Percentiles rank a stretch among this genome's conserved stretches.
Conservation (phyloP, 306 rosid species). For the cucumber (Cucumis sativus) region DNA sequence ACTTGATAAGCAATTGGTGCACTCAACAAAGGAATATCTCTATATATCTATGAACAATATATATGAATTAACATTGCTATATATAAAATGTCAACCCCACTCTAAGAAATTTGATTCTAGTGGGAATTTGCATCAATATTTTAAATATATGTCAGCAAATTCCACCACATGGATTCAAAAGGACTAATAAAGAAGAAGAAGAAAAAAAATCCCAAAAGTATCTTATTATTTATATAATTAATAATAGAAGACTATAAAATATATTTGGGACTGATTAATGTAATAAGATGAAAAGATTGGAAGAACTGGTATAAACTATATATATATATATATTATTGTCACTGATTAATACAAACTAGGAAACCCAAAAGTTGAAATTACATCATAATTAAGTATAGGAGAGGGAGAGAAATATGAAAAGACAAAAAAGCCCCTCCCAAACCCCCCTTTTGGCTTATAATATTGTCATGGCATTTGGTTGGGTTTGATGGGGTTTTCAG, state of each 20-base stretch:
- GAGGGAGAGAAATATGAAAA: not conserved
- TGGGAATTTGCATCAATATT: conserved; percentile 33
- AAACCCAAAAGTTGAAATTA: not conserved
- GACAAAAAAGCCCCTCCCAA: conserved; percentile 3
- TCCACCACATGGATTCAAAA: not conserved
- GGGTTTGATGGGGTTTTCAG: conserved; percentile 19
- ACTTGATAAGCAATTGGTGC: not conserved
- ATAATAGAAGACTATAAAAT: not conserved
- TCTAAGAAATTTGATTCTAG: conserved; percentile 1
- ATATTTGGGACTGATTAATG: no score
- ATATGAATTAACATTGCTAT: not conserved
- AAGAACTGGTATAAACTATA: not conserved
- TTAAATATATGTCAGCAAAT: conserved; percentile 12
- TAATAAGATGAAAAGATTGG: no score
- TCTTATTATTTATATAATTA: not conserved
- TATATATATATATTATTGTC: not conserved
- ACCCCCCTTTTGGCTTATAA: not conserved
- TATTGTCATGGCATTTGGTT: not conserved
- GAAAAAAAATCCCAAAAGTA: not conserved
- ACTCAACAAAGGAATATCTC: not conserved
- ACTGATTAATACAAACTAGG: not conserved
- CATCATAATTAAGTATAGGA: no score
- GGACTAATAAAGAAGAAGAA: not conserved
- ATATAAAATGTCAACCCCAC: not conserved
- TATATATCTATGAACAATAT: not conserved